Conservation (phyloP, 2,329 filamentous ascomycete genomes). For the Clonostachys byssicola region DNA sequence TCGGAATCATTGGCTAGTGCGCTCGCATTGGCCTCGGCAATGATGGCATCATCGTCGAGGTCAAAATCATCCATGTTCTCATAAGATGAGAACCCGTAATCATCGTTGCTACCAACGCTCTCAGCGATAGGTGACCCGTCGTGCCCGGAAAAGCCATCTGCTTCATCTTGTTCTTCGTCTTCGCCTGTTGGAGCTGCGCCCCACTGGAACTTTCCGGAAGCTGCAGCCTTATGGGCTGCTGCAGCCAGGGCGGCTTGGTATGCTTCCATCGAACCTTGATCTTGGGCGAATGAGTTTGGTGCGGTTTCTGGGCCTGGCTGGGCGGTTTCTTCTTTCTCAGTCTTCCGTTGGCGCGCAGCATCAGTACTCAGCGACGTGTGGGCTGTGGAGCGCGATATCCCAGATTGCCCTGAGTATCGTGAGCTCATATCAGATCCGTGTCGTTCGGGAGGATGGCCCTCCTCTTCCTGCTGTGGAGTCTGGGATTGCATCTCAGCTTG, state of each 20-base stretch:
- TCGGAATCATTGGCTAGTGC: slow-evolving; percentile 89
- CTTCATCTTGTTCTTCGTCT: neutral
- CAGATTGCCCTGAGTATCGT: slow-evolving; percentile 37
- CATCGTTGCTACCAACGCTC: slow-evolving; percentile 37
- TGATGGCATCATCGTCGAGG: slow-evolving; percentile 83
- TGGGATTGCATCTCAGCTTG: neutral
- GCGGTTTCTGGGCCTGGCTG: slow-evolving; percentile 1
- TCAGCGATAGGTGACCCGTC: slow-evolving; percentile 2
- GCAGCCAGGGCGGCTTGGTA: slow-evolving; percentile 84
- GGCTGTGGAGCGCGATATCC: slow-evolving; percentile 40
- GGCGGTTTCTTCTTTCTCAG: slow-evolving; percentile 5
- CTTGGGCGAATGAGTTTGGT: slow-evolving; percentile 4
- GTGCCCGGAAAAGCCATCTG: neutral
- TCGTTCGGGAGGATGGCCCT: slow-evolving; percentile 25
- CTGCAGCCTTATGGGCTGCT: slow-evolving; percentile 72
- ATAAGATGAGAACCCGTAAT: slow-evolving; percentile 50
- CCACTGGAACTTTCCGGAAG: slow-evolving; percentile 70
- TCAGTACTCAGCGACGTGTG: slow-evolving; percentile 44
- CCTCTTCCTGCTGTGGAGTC: slow-evolving; percentile 31
- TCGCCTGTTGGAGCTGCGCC: slow-evolving; percentile 35
- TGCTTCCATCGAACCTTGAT: slow-evolving; percentile 39
- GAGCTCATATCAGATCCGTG: slow-evolving; percentile 40
- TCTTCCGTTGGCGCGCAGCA: neutral
- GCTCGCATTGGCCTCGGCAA: slow-evolving; percentile 92
- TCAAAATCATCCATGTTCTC: slow-evolving; percentile 65